Percentiles rank a stretch among this genome's conserved stretches.
Evolutionary conservation across 768 basidiomycete genomes (phyloP).

Genomic region (Rhodotorula diobovata): DNA sequence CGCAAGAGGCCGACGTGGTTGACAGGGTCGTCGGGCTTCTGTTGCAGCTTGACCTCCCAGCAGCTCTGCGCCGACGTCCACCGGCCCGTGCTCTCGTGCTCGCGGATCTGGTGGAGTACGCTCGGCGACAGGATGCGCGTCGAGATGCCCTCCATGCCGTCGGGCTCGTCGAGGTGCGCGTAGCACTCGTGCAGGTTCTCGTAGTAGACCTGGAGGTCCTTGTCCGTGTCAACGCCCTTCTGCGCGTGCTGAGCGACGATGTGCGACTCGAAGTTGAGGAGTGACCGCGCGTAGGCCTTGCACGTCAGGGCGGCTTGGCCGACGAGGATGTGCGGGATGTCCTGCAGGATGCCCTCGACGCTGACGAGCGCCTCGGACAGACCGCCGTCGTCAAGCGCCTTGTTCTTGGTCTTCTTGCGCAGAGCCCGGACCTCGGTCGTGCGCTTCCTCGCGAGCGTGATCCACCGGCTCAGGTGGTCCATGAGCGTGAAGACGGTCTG

Average conservation of each 20-base stretch:
- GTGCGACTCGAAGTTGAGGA: slow-evolving; percentile 91
- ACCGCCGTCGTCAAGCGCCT: slow-evolving; percentile 34
- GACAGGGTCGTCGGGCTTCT: slow-evolving; percentile 79
- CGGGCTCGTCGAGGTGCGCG: slow-evolving; percentile 90
- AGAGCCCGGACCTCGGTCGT: slow-evolving; percentile 55
- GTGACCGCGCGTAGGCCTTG: slow-evolving; percentile 84
- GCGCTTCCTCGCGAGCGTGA: slow-evolving; percentile 68
- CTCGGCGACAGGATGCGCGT: slow-evolving; percentile 80
- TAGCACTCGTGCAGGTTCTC: slow-evolving; percentile 94
- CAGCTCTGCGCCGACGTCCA: slow-evolving; percentile 99
- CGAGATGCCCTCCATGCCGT: slow-evolving; percentile 98
- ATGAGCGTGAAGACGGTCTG: slow-evolving; percentile 90
- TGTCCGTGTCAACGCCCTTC: slow-evolving; percentile 40
- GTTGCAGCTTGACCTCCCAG: slow-evolving; percentile 92
- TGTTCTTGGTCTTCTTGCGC: slow-evolving; percentile 52
- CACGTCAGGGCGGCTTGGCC: slow-evolving; percentile 90
- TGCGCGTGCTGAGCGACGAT: slow-evolving; percentile 55
- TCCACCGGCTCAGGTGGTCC: slow-evolving; percentile 89
- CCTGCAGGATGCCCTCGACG: slow-evolving; percentile 69
- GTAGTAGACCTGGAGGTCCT: slow-evolving; percentile 65
- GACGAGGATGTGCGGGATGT: slow-evolving; percentile 60
- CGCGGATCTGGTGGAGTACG: slow-evolving; percentile 90
- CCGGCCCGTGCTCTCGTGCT: slow-evolving; percentile 91
- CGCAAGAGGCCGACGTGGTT: slow-evolving; percentile 84
- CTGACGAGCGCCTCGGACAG: slow-evolving; percentile 56